Evolutionary conservation across 1,139 yeast genomes (phyloP).

Genomic region (Scheffersomyces insectosa): DNA sequence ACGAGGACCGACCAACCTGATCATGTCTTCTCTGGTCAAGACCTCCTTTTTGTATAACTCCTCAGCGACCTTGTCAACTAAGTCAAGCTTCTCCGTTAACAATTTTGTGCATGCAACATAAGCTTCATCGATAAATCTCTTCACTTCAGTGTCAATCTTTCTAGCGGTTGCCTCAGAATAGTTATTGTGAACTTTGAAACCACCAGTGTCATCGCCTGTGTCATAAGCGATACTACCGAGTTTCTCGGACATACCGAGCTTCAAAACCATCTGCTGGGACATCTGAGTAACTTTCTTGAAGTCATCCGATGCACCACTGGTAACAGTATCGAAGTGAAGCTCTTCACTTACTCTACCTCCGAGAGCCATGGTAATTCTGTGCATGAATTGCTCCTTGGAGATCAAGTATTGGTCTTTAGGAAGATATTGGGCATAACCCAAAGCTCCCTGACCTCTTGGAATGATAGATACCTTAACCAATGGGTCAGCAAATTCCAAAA

Average conservation of each 20-base stretch:
- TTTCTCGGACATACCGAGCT: constrained; percentile 72
- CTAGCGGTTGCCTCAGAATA: constrained; percentile 72
- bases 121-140: constrained; percentile 57
- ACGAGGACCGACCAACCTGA: constrained; percentile 67
- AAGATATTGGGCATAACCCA: constrained; percentile 80
- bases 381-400: constrained; percentile 64
- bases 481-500: constrained; percentile 71
- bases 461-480: constrained; percentile 76
- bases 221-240: constrained; percentile 61
- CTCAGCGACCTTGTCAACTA: constrained; percentile 70
- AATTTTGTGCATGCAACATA: constrained; percentile 54
- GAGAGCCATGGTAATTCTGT: constrained; percentile 77
- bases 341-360: constrained; percentile 85
- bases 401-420: constrained; percentile 75
- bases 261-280: constrained; percentile 77
- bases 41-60: constrained; percentile 69
- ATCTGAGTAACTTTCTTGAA: constrained; percentile 75
- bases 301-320: constrained; percentile 82
- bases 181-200: constrained; percentile 62
- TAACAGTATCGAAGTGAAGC: constrained; percentile 71
- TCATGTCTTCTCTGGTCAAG: constrained; percentile 80
- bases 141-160: constrained; percentile 65
- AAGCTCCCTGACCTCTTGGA: constrained; percentile 82
- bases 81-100: constrained; percentile 57
- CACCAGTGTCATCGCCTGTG: constrained; percentile 44